These are phyloP conservation scores for Leccinum olivaceopallidum DNA, from an alignment of 768 basidiomycete genomes.

Conservation along the genomic window DNA sequence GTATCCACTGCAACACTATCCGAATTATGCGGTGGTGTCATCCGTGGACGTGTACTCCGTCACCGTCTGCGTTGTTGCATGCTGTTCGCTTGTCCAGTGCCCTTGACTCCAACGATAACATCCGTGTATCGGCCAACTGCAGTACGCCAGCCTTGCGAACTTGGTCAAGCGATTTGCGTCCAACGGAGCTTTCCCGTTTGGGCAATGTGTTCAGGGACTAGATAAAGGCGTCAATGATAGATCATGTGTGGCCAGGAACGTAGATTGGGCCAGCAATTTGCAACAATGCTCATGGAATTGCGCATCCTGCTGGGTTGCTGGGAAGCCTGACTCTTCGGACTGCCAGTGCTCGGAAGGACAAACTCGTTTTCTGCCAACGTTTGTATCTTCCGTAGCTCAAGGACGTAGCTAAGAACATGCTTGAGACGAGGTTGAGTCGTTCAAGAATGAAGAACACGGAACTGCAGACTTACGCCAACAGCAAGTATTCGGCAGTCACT, in stretches of 20 bases:
- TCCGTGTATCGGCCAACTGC: conserved; percentile 45
- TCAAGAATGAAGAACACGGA: neutral
- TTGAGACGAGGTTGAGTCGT: too few relatives aligned
- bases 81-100: too few relatives aligned
- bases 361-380: conserved; percentile 87
- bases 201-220: conserved; percentile 66
- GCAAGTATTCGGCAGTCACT: too few relatives aligned
- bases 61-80: too few relatives aligned
- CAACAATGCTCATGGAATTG: conserved; percentile 75
- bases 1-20: too few relatives aligned
- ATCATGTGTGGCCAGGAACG: neutral
- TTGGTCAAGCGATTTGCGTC: conserved; percentile 68
- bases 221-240: conserved; percentile 14
- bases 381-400: conserved; percentile 86
- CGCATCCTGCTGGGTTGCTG: conserved; percentile 90
- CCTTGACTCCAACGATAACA: conserved; percentile 42
- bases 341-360: conserved; percentile 48
- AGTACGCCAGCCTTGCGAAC: conserved; percentile 55
- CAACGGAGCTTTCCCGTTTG: conserved; percentile 80
- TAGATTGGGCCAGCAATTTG: conserved; percentile 71
- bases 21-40: too few relatives aligned
- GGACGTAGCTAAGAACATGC: too few relatives aligned
- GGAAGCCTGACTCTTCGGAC: conserved; percentile 60
- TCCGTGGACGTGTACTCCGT: too few relatives aligned
- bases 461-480: too few relatives aligned